These are phyloP conservation scores for Vaccinium macrocarpon DNA, from an alignment of 148 eudicot genomes.

Conservation along the genomic window DNA sequence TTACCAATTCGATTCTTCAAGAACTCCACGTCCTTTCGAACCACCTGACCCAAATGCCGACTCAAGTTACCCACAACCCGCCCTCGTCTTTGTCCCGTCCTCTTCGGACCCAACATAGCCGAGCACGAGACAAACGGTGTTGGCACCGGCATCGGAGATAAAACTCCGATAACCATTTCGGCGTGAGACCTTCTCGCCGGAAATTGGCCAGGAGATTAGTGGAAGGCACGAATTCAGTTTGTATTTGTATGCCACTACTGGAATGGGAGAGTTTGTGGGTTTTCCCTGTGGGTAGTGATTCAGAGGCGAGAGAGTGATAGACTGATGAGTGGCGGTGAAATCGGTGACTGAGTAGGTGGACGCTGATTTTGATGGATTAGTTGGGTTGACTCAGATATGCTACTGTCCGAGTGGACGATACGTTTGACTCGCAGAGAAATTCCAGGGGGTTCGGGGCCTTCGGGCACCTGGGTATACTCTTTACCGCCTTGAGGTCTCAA, in stretches of 20 bases:
- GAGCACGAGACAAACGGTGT: conserved; percentile 11
- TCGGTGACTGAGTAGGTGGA: not conserved
- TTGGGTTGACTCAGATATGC: not conserved
- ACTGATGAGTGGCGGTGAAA: not conserved
- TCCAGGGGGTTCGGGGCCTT: no score
- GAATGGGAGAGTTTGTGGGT: not conserved
- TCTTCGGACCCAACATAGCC: not conserved
- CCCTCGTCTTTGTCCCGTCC: not conserved
- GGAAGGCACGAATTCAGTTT: not conserved
- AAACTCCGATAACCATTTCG: not conserved
- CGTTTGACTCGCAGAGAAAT: no score
- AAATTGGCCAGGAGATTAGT: not conserved
- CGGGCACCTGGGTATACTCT: no score
- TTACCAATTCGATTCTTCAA: conserved; percentile 37
- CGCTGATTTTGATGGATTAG: not conserved
- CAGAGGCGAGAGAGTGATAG: not conserved
- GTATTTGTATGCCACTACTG: not conserved
- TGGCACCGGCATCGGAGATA: conserved; percentile 1
- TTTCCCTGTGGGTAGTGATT: not conserved
- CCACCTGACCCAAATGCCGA: conserved; percentile 43
- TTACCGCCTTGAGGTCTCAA: no score
- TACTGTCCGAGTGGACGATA: not conserved
- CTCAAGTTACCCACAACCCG: conserved; percentile 34
- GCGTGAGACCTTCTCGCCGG: not conserved
- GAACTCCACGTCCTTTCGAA: conserved; percentile 59